Percentiles rank a stretch among this genome's conserved stretches.
Conservation (phyloP, 1,139 yeast genomes). For the Geotrichum klebahnii region DNA sequence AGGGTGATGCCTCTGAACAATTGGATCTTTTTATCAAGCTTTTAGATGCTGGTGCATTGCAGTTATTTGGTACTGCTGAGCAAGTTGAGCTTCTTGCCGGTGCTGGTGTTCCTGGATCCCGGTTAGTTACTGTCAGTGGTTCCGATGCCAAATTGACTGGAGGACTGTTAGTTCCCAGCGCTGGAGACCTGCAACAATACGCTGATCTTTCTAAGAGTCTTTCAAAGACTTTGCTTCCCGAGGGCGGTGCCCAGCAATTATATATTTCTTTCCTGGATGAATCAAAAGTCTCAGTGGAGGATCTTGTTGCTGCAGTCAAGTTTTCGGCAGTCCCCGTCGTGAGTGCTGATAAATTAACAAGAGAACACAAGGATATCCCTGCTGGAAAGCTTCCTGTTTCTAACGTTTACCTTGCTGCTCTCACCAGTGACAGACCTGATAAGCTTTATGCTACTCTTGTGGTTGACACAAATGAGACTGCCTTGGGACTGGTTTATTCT, state of each 20-base stretch:
- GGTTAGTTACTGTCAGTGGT: conserved; percentile 46
- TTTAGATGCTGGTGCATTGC: conserved; percentile 63
- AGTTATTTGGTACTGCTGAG: conserved; percentile 45
- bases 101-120: conserved; percentile 57
- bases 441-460: conserved; percentile 83
- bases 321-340: conserved; percentile 52
- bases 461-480: conserved; percentile 59
- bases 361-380: conserved; percentile 35
- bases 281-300: conserved; percentile 25
- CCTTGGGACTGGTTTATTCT: conserved; percentile 89
- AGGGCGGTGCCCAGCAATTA: conserved; percentile 47
- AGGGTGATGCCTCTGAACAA: conserved; percentile 27
- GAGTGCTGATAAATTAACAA: conserved; percentile 44
- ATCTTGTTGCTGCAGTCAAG: conserved; percentile 29
- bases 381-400: conserved; percentile 45
- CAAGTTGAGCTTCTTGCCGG: conserved; percentile 42
- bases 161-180: conserved; percentile 28
- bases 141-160: conserved; percentile 26
- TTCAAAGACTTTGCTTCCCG: conserved; percentile 30
- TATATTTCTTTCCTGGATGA: conserved; percentile 37
- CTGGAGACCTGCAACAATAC: conserved; percentile 26
- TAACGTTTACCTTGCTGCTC: conserved; percentile 50
- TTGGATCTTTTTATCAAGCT: conserved; percentile 52
- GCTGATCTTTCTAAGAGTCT: conserved; percentile 23
- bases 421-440: conserved; percentile 80